phyloP scores from a whole-genome alignment of 257 asterid genomes.

The Nicotiana tabacum region DNA sequence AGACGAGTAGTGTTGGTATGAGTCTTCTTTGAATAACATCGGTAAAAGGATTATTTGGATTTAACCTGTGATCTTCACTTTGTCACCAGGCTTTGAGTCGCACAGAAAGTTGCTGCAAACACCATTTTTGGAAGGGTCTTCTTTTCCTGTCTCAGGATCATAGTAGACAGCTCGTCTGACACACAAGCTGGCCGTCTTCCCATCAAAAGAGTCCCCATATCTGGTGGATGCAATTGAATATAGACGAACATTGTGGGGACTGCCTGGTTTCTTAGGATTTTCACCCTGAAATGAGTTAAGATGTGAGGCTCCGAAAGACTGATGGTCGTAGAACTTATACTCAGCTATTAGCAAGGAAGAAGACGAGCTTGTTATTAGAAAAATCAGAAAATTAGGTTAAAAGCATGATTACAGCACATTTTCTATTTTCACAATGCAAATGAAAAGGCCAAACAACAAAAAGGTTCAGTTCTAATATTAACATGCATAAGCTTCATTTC shows the following conservation, averaged over 20 bases:
- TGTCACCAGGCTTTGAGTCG: conserved; percentile 86
- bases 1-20: neutral
- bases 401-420: neutral
- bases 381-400: neutral
- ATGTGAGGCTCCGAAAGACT: neutral
- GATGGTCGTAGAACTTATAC: neutral
- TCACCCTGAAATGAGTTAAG: conserved; percentile 52
- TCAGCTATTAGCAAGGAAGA: neutral
- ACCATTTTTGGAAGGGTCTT: conserved; percentile 77
- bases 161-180: conserved; percentile 87
- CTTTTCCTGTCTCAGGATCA: conserved; percentile 87
- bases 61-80: conserved; percentile 68
- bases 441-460: neutral
- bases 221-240: conserved; percentile 90
- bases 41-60: conserved; percentile 1
- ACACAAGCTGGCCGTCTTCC: conserved; percentile 80
- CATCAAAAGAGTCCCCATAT: conserved; percentile 83
- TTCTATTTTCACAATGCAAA: neutral
- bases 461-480: neutral
- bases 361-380: neutral
- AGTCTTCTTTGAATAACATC: neutral
- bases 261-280: conserved; percentile 87
- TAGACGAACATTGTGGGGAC: conserved; percentile 73
- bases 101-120: conserved; percentile 86
- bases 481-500: neutral